phyloP scores from a whole-genome alignment of 805 yeast genomes.

The Nakazawaea ambrosiae region DNA sequence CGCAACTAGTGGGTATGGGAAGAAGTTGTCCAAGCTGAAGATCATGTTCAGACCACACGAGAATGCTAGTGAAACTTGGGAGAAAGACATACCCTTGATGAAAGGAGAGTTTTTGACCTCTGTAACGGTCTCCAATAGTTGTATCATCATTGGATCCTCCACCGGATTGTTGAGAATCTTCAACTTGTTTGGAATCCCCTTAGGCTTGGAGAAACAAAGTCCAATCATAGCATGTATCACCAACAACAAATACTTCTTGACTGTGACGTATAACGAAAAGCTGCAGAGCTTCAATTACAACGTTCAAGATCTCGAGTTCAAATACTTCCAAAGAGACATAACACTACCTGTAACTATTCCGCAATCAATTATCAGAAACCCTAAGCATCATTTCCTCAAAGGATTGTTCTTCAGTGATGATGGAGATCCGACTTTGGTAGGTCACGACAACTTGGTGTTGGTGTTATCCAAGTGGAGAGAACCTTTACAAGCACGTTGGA shows the following conservation, averaged over 20 bases:
- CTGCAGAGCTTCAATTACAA: conserved; percentile 22
- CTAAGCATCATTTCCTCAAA: conserved; percentile 30
- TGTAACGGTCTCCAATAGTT: conserved; percentile 56
- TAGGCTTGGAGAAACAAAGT: conserved; percentile 58
- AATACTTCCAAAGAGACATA: conserved; percentile 34
- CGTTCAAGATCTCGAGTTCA: conserved; percentile 30
- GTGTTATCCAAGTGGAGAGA: conserved; percentile 76
- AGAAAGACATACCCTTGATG: conserved; percentile 44
- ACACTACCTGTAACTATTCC: conserved; percentile 33
- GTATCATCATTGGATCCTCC: conserved; percentile 65
- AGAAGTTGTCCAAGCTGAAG: conserved; percentile 9
- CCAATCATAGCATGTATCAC: conserved; percentile 74
- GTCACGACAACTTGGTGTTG: conserved; percentile 65
- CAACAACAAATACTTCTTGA: conserved; percentile 46
- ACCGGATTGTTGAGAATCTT: conserved; percentile 68
- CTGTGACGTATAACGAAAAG: conserved; percentile 30
- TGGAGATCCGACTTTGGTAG: conserved; percentile 88
- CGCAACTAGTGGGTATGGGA: conserved; percentile 34
- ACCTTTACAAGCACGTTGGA: conserved; percentile 73
- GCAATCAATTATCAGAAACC: conserved; percentile 3
- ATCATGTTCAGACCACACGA: conserved; percentile 67
- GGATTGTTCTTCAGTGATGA: conserved; percentile 80
- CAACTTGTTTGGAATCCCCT: conserved; percentile 67
- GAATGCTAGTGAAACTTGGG: conserved; percentile 64
- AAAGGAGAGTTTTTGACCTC: conserved; percentile 54